phyloP scores from a whole-genome alignment of 2,329 filamentous ascomycete species.

The Penicillium expansum region DNA sequence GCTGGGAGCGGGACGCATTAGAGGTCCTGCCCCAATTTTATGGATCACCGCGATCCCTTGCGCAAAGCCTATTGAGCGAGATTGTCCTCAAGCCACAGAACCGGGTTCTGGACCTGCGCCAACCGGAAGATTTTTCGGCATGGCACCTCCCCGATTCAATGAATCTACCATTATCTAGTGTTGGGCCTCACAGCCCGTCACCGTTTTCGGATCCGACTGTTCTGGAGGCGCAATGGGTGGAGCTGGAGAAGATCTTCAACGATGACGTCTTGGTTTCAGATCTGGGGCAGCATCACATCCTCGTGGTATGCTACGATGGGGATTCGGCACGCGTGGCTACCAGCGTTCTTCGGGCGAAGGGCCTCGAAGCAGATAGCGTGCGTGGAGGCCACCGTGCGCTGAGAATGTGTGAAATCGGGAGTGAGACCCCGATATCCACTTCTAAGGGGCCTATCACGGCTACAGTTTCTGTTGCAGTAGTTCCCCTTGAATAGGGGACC shows the following conservation, averaged over 20 bases:
- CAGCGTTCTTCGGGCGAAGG: slow-evolving; percentile 54
- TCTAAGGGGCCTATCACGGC: slow-evolving; percentile 11
- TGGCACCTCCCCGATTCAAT: slow-evolving; percentile 47
- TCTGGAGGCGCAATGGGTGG: slow-evolving; percentile 49
- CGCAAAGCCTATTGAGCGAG: slow-evolving; percentile 22
- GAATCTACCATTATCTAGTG: slow-evolving; percentile 45
- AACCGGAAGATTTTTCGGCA: slow-evolving; percentile 41
- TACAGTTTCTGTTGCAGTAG: slow-evolving; percentile 18
- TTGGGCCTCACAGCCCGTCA: slow-evolving; percentile 35
- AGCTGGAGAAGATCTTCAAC: slow-evolving; percentile 47
- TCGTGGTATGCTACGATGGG: slow-evolving; percentile 55
- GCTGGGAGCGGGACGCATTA: slow-evolving; percentile 51
- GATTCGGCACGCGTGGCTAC: slow-evolving; percentile 55
- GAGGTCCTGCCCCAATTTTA: slow-evolving; percentile 43
- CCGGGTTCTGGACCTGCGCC: slow-evolving; percentile 48
- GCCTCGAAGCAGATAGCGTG: slow-evolving; percentile 48
- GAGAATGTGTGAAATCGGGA: slow-evolving; percentile 28
- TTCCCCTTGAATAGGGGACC: slow-evolving; percentile 18
- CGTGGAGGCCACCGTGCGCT: slow-evolving; percentile 42
- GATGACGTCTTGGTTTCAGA: slow-evolving; percentile 18
- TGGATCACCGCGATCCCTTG: slow-evolving; percentile 21
- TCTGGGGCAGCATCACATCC: slow-evolving; percentile 36
- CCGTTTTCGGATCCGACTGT: slow-evolving; percentile 49
- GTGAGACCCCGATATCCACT: slow-evolving; percentile 3
- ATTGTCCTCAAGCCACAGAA: slow-evolving; percentile 30